Base-by-base conservation (phyloP, 2,329 filamentous ascomycete genomes). In the Claviceps pusilla region DNA sequence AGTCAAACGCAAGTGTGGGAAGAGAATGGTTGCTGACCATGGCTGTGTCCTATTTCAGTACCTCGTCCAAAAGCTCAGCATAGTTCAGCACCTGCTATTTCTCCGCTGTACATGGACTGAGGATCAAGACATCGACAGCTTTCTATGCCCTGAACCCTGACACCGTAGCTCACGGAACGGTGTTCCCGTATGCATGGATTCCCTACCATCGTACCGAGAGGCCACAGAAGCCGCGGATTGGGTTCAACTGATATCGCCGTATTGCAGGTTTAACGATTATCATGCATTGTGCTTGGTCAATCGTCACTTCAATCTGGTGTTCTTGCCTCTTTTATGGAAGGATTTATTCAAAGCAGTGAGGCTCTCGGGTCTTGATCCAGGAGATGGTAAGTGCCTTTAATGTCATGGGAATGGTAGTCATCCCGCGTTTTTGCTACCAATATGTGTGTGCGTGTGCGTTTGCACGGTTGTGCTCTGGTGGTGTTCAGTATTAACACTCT, bases 271-370 rank as follows among this genome's bases (percentile, higher is more conserved):
- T 46, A 55, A 60, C 6, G 70, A 76, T 59, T 76, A 75, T 59
- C 60, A 66, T 29, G 63, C 64, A 7, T 71, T 79, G 47, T 79
- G 75, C 60, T 70, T 71, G 42, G 77, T 80, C 10, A 73, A 68
- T 50, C 65, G 60, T 45, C 70, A 67, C 10, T 79, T 77, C 59
- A 72, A 75, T 66, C 54, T 59, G 46, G 64, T 71, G 24, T 80
- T 82, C 60, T 73, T 73, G 4, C 75, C 76, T 24, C 71, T 68
- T 4, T 64, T 81, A 19, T 82, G 78, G 78, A 67, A 68, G 57
- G 72, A 80, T 59, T 69, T 77, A 11, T 61, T 79, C 19, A 60
- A 65, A 19, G 62, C 68, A 1, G 66, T 68, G 29, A 66, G 70
- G 56, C 62, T 57, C 1, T 64, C 71, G 9, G 71, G 72, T 6